phyloP scores from a whole-genome alignment of 1,284 basidiomycete genomes.

The Anthracocystis panici-leucophaei region DNA sequence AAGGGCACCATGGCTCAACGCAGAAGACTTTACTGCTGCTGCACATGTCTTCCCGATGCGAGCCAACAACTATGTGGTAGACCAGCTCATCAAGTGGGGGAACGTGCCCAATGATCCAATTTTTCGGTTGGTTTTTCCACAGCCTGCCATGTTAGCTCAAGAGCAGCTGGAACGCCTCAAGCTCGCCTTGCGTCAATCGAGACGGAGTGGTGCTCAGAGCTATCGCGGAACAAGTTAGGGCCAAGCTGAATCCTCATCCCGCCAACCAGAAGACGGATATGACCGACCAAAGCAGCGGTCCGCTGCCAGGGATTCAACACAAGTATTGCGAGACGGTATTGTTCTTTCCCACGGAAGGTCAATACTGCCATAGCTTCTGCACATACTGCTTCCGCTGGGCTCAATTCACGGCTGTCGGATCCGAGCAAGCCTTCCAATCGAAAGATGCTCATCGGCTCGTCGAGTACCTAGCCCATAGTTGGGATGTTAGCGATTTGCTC shows the following conservation, averaged over 20 bases:
- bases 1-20: neutral
- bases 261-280: conserved; percentile 12
- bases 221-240: conserved; percentile 7
- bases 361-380: conserved; percentile 17
- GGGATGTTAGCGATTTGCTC: conserved; percentile 9
- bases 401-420: conserved; percentile 10
- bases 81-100: conserved; percentile 12
- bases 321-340: conserved; percentile 14
- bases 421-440: conserved; percentile 11
- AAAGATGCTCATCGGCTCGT: conserved; percentile 5
- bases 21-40: conserved; percentile 5
- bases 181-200: neutral
- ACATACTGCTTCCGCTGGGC: conserved; percentile 17
- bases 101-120: conserved; percentile 14
- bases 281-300: neutral
- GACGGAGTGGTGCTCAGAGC: neutral
- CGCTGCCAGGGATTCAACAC: conserved; percentile 5
- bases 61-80: conserved; percentile 13
- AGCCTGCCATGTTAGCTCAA: conserved; percentile 3
- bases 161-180: conserved; percentile 5
- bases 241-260: conserved; percentile 10
- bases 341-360: conserved; percentile 10
- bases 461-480: neutral
- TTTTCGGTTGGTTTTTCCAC: conserved; percentile 12
- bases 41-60: conserved; percentile 14